Evolutionary conservation across 2,329 filamentous ascomycete species (phyloP), one percentile per base, ranked within the genome.

Genomic region (Diaporthe sp.): DNA sequence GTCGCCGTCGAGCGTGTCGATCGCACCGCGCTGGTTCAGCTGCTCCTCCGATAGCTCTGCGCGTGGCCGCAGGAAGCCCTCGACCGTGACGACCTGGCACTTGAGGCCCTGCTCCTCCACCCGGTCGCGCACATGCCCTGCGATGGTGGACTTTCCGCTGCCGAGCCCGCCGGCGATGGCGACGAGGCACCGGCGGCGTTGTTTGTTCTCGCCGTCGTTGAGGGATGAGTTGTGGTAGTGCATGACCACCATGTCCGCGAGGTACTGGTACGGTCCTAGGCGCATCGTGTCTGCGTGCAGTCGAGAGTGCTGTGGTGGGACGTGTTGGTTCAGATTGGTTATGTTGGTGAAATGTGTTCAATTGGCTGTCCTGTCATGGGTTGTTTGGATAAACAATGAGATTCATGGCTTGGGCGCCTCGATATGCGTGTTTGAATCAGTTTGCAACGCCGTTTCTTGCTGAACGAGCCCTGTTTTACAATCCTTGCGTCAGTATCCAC

Each of bases 401-500:
- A 31, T 28, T 42, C 34, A 55, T 55, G 62, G 25, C 62, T 5
- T 17, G 46, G n/a, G 34, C 37, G 49, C 3, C 49, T 39, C 49
- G 42, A 55, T 34, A 42, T 28, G 19, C 6, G 49, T 49, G 46
- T 8, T 39, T 55, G 65, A 42, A 55, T 70, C 65, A 53, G 49
- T 25, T 28, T 39, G 31, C 65, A 42, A 42, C 15, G 22, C 31
- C 34, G 10, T 2, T 42, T 70, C 49, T 28, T 68, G 65, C 42
- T 70, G 49, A 55, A 31, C 28, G 49, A 34, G n/a, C 65, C 65
- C 37, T n/a, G 65, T 70, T 70, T 70, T 68, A 53, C 65, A 70
- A 70, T 70, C 65, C 65, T 70, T 70, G 65, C 65, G 49, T 70
- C 65, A 70, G 65, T 70, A 70, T 70, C 65, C 65, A 70, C 65